Evolutionary conservation across 1,284 basidiomycete genomes (phyloP).

Genomic region (Phlebopus sp.): DNA sequence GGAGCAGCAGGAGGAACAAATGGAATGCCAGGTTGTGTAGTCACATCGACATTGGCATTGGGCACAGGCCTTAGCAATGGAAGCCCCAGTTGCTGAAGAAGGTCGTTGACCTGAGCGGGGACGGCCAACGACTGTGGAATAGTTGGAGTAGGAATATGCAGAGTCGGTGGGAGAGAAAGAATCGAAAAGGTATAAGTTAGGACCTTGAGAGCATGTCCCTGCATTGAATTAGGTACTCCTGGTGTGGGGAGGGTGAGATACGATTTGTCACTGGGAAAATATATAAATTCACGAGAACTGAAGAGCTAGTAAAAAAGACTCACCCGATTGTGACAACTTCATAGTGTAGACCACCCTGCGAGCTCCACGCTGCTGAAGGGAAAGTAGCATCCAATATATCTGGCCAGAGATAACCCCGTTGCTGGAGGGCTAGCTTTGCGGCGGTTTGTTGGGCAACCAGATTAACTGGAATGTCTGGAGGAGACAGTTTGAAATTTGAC

Average conservation of each 20-base stretch:
- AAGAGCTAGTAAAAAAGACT: conserved; percentile 2
- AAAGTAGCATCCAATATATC: conserved; percentile 53
- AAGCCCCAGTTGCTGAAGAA: conserved; percentile 62
- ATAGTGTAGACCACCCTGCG: conserved; percentile 56
- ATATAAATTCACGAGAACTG: conserved; percentile 14
- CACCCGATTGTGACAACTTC: conserved; percentile 56
- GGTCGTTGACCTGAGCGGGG: conserved; percentile 49
- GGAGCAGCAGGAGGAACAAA: conserved; percentile 15
- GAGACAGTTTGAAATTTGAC: conserved; percentile 23
- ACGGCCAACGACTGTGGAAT: conserved; percentile 11
- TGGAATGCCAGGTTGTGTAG: conserved; percentile 16
- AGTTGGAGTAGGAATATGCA: conserved; percentile 20
- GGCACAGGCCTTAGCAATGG: conserved; percentile 42
- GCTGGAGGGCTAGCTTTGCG: conserved; percentile 33
- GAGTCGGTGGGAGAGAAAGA: conserved; percentile 33
- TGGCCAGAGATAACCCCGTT: conserved; percentile 62
- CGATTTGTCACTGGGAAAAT: conserved; percentile 46
- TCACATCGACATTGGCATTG: conserved; percentile 30
- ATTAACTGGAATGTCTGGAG: conserved; percentile 10
- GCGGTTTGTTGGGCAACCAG: conserved; percentile 8
- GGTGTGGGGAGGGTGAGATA: conserved; percentile 57
- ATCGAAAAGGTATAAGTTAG: conserved; percentile 70
- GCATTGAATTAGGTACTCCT: conserved; percentile 53
- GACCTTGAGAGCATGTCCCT: conserved; percentile 65
- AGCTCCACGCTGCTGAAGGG: conserved; percentile 21